Conservation (phyloP, 192 early-diverging fungal species). For the Globomyces pollinis-pini region DNA sequence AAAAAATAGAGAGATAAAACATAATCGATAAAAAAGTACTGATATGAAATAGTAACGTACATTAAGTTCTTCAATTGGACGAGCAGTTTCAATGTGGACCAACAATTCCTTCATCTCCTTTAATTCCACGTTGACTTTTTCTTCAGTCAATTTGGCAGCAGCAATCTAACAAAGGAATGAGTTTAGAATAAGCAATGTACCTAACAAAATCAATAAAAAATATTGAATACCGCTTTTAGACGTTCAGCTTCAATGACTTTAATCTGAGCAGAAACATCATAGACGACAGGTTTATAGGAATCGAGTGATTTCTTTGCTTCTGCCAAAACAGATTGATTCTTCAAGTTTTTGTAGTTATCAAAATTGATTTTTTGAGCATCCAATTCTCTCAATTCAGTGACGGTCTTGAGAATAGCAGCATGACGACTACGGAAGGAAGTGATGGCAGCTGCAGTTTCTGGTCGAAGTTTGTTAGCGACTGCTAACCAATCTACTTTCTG, state of each 20-base stretch:
- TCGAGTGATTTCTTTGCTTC: constrained; percentile 81
- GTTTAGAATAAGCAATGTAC: constrained; percentile 1
- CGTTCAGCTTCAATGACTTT: constrained; percentile 46
- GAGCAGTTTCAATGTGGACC: constrained; percentile 85
- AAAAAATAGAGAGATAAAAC: constrained; percentile 11
- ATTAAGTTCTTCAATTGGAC: constrained; percentile 89
- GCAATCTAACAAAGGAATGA: constrained; percentile 59
- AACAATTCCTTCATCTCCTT: constrained; percentile 80
- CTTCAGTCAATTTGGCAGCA: constrained; percentile 74
- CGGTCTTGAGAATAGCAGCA: constrained; percentile 76
- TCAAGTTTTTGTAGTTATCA: constrained; percentile 79
- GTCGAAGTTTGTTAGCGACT: constrained; percentile 71
- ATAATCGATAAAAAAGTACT: too few species aligned
- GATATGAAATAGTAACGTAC: constrained; percentile 49
- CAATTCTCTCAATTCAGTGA: constrained; percentile 76
- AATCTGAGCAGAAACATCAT: constrained; percentile 80
- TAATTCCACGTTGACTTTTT: constrained; percentile 79
- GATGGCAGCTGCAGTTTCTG: constrained; percentile 81
- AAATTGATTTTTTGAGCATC: constrained; percentile 72
- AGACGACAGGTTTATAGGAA: constrained; percentile 70
- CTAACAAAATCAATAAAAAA: not conserved
- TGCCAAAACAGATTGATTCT: constrained; percentile 85
- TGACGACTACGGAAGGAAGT: constrained; percentile 91
- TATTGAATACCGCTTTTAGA: constrained; percentile 41
- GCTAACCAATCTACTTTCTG: constrained; percentile 94